Conservation (phyloP, 108 stramenopile species). For the Cyclostephanos tholiformis region DNA sequence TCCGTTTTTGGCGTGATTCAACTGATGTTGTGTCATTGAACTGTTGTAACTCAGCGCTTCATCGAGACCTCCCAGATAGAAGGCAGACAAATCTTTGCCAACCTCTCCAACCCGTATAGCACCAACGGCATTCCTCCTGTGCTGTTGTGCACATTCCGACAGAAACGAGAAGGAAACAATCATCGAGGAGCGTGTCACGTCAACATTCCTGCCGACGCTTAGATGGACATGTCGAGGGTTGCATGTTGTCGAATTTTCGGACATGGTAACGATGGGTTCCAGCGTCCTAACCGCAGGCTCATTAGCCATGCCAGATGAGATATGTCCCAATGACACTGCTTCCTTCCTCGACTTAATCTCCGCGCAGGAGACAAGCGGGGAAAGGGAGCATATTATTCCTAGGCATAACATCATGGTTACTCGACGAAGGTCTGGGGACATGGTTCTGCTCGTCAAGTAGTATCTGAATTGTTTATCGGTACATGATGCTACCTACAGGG, state of each 20-base stretch:
- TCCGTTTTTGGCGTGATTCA: conserved; percentile 19
- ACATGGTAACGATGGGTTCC: not conserved
- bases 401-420: not conserved
- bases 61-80: conserved; percentile 10
- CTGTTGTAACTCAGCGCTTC: conserved; percentile 33
- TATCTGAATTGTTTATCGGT: not conserved
- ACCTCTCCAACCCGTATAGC: conserved; percentile 19
- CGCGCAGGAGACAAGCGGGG: not conserved
- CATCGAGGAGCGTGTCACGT: conserved; percentile 33
- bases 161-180: conserved; percentile 31
- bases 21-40: conserved; percentile 18
- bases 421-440: not conserved
- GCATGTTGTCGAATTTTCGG: not conserved
- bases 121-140: conserved; percentile 1
- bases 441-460: not conserved
- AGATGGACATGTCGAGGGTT: conserved; percentile 36
- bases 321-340: no score
- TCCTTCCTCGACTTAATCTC: not conserved
- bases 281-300: not conserved
- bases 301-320: not conserved
- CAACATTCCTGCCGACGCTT: conserved; percentile 26
- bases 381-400: not conserved
- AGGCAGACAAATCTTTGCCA: conserved; percentile 4
- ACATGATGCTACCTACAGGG: no score
- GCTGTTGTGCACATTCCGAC: conserved; percentile 15